Conservation (phyloP, 1,139 yeast species). For the Pichia sp. region DNA sequence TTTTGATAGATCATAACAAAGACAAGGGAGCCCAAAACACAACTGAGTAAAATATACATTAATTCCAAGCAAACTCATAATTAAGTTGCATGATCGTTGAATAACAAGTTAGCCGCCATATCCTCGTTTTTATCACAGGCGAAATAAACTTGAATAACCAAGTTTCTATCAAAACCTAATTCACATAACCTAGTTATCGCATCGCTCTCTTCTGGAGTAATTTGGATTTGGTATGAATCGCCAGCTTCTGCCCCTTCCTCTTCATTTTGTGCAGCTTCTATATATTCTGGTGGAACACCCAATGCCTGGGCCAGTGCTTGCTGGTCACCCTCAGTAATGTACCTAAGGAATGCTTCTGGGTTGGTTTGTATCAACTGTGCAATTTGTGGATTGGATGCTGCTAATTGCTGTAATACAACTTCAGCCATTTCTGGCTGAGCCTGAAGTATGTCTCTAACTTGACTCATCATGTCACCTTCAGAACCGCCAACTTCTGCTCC, state of each 20-base stretch:
- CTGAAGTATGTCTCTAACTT: constrained; percentile 73
- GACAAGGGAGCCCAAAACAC: neutral
- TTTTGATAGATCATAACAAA: neutral
- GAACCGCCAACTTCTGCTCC: constrained; percentile 31
- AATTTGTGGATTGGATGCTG: constrained; percentile 79
- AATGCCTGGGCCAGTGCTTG: constrained; percentile 30
- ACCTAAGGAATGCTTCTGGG: constrained; percentile 79
- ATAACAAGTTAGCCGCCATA: constrained; percentile 87
- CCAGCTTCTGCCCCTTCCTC: constrained; percentile 36
- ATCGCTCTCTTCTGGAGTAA: constrained; percentile 79
- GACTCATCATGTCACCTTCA: constrained; percentile 48
- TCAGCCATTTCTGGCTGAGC: constrained; percentile 88
- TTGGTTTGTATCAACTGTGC: constrained; percentile 78
- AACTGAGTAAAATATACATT: neutral
- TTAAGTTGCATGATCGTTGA: constrained; percentile 40
- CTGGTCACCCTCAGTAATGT: constrained; percentile 57
- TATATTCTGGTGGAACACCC: constrained; percentile 30
- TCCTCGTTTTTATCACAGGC: constrained; percentile 99
- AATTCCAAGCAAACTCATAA: neutral
- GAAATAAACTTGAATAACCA: constrained; percentile 90
- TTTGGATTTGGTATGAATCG: constrained; percentile 50
- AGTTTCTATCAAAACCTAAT: constrained; percentile 83
- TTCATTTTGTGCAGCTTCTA: constrained; percentile 35
- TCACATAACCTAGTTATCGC: constrained; percentile 87
- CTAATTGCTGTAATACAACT: constrained; percentile 75